These are phyloP conservation scores for Hericium erinaceus DNA, from an alignment of 768 basidiomycete genomes.

Conservation along the genomic window DNA sequence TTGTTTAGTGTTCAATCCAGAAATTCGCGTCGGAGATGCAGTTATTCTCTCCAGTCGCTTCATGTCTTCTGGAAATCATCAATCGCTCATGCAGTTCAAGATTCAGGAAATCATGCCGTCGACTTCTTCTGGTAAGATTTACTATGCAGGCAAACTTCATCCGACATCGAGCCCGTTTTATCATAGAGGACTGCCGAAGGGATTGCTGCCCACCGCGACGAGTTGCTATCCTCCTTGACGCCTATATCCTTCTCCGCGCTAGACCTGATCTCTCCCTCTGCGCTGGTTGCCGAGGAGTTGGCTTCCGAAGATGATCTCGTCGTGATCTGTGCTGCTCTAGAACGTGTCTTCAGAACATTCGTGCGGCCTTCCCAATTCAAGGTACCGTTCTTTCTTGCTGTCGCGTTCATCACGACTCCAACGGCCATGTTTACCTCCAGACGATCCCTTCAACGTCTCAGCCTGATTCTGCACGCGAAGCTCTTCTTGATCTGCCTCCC, in stretches of 20 bases:
- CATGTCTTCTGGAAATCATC: conserved; percentile 42
- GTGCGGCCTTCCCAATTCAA: background rate
- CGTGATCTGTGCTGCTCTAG: background rate
- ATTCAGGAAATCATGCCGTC: conserved; percentile 37
- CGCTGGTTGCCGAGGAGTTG: too few relatives aligned
- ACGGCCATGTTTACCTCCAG: too few relatives aligned
- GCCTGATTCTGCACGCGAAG: too few relatives aligned
- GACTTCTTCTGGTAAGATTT: conserved; percentile 37
- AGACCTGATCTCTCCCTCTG: too few relatives aligned
- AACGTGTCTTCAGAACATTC: background rate
- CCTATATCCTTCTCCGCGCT: background rate
- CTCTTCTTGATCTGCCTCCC: too few relatives aligned
- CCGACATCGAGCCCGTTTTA: background rate
- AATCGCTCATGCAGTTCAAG: conserved; percentile 37
- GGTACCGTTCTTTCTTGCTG: background rate
- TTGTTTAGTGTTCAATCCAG: conserved; percentile 25
- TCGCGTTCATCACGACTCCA: too few relatives aligned
- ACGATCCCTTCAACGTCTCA: too few relatives aligned
- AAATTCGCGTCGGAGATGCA: conserved; percentile 46
- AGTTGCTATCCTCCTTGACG: background rate
- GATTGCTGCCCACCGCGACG: background rate
- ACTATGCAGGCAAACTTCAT: background rate
- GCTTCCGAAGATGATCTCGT: too few relatives aligned
- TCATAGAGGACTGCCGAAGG: background rate
- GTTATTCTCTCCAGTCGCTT: conserved; percentile 39